phyloP scores from a whole-genome alignment of 2,329 filamentous ascomycete species.

The Fusarium multiceps region DNA sequence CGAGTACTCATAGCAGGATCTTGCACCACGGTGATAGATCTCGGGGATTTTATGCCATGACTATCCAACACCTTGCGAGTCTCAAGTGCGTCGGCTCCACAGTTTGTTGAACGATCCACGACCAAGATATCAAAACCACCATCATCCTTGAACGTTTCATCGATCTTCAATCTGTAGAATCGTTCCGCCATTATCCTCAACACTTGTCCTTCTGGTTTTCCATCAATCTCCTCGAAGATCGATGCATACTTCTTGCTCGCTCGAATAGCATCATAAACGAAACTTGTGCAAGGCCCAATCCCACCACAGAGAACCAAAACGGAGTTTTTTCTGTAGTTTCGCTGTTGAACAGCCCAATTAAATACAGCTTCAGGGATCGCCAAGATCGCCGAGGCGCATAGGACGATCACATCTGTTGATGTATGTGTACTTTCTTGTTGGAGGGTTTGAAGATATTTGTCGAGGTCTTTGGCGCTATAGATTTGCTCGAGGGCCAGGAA shows the following conservation, averaged over 20 bases:
- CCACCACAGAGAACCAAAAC: constrained; percentile 14
- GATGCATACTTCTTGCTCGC: constrained; percentile 2
- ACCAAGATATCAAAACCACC: not conserved
- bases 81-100: constrained; percentile 2
- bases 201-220: constrained; percentile 18
- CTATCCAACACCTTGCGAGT: not conserved
- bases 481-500: constrained; percentile 19
- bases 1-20: constrained; percentile 24
- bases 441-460: not conserved
- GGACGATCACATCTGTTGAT: not conserved
- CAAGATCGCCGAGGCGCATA: constrained; percentile 19
- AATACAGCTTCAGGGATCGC: constrained; percentile 24
- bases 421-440: fast-evolving
- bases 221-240: not conserved
- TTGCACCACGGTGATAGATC: constrained; percentile 11
- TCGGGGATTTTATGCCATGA: fast-evolving
- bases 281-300: constrained; percentile 4
- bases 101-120: not conserved
- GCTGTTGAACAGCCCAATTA: not conserved
- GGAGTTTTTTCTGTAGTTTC: not conserved
- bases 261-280: constrained; percentile 18
- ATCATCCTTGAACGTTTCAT: fast-evolving
- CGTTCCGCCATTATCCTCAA: constrained; percentile 10
- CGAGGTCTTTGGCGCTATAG: constrained; percentile 15
- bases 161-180: not conserved